phyloP scores from a whole-genome alignment of 1,284 basidiomycete species.

The Phlebopus sp. region DNA sequence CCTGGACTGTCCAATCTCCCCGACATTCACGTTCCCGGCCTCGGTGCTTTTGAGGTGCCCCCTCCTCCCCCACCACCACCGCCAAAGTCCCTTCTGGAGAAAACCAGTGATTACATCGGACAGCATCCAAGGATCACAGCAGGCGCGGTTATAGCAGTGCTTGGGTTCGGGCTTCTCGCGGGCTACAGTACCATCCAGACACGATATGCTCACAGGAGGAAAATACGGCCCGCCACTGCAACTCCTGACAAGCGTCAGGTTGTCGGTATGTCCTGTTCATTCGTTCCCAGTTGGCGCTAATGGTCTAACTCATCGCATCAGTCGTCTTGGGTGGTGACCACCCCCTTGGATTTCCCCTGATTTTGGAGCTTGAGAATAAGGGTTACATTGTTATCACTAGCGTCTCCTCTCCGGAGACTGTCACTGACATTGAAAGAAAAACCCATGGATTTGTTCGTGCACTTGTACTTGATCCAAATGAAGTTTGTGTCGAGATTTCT shows the following conservation, averaged over 20 bases:
- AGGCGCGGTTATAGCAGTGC: conserved; percentile 49
- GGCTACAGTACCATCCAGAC: conserved; percentile 44
- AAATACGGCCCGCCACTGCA: conserved; percentile 31
- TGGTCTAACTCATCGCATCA: conserved; percentile 30
- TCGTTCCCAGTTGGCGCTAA: no score
- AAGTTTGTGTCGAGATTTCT: conserved; percentile 41
- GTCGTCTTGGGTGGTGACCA: conserved; percentile 80
- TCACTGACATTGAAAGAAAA: conserved; percentile 57
- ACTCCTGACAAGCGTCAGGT: conserved; percentile 58
- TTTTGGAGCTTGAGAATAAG: conserved; percentile 67
- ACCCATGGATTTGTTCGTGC: conserved; percentile 75
- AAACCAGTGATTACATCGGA: conserved; percentile 48
- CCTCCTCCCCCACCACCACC: conserved; percentile 53
- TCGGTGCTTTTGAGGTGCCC: conserved; percentile 71
- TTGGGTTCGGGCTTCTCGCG: conserved; percentile 58
- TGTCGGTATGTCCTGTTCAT: conserved; percentile 51
- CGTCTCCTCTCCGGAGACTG: conserved; percentile 62
- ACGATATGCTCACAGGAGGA: conserved; percentile 34
- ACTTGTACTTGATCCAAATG: conserved; percentile 71
- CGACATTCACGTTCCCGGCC: conserved; percentile 57
- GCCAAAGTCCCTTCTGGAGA: conserved; percentile 44
- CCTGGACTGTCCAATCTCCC: conserved; percentile 58
- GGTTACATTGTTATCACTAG: conserved; percentile 81
- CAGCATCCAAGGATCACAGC: conserved; percentile 59
- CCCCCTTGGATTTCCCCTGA: conserved; percentile 64